These are phyloP conservation scores for Hypoxylon subgilvum DNA, from an alignment of 495 filamentous ascomycete genomes.

Conservation along the genomic window DNA sequence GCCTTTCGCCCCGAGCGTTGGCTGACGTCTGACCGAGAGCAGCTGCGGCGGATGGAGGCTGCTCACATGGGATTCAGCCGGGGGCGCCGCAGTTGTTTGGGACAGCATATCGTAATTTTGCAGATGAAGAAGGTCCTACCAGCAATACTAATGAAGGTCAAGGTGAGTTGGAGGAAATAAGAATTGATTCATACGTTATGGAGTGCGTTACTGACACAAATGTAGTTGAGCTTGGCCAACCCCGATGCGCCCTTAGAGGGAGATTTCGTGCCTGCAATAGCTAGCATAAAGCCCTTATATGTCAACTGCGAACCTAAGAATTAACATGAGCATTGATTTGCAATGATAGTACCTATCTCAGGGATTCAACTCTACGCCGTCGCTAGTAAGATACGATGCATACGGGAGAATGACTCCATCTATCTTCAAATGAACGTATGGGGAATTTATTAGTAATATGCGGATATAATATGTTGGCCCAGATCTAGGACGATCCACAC, in stretches of 20 bases:
- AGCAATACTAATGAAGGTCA: conserved; percentile 53
- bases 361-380: too few relatives aligned
- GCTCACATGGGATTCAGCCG: conserved; percentile 60
- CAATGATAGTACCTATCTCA: too few relatives aligned
- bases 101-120: conserved; percentile 65
- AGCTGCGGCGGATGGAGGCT: conserved; percentile 53
- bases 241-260: conserved; percentile 20
- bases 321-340: neutral
- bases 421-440: too few relatives aligned
- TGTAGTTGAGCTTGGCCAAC: conserved; percentile 26
- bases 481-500: too few relatives aligned
- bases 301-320: conserved; percentile 16
- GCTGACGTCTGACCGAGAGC: conserved; percentile 48
- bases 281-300: conserved; percentile 13
- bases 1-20: conserved; percentile 63
- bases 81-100: conserved; percentile 66
- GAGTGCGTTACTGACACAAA: conserved; percentile 12
- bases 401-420: too few relatives aligned
- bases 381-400: too few relatives aligned
- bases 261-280: conserved; percentile 19
- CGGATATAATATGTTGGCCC: too few relatives aligned
- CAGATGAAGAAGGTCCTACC: conserved; percentile 71
- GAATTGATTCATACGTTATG: neutral
- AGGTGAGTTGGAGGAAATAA: conserved; percentile 21
- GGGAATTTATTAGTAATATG: too few relatives aligned